phyloP scores from a whole-genome alignment of 2,329 filamentous ascomycete genomes.

The Fusarium pseudonygamai region DNA sequence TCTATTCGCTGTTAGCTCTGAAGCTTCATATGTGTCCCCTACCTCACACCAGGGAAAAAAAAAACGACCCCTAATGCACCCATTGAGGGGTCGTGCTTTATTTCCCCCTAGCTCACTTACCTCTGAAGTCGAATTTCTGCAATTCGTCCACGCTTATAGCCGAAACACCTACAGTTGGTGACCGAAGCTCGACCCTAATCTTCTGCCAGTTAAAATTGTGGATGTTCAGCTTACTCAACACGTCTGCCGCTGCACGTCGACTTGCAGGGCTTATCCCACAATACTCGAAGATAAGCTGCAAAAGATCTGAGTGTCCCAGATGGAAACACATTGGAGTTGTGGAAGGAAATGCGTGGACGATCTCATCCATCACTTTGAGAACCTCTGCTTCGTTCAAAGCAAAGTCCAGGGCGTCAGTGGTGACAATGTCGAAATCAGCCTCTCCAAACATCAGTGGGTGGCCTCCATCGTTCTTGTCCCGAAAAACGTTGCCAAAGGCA shows the following conservation, averaged over 20 bases:
- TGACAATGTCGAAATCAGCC: conserved; percentile 97
- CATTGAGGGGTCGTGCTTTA: too few relatives aligned
- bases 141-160: conserved; percentile 92
- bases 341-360: conserved; percentile 81
- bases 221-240: conserved; percentile 87
- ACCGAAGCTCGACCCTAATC: conserved; percentile 82
- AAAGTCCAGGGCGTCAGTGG: conserved; percentile 80
- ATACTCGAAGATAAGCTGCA: conserved; percentile 89
- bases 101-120: conserved; percentile 52
- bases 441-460: conserved; percentile 87
- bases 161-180: conserved; percentile 81
- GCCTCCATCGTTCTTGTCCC: conserved; percentile 79
- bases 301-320: conserved; percentile 85
- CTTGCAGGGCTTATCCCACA: conserved; percentile 79
- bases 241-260: conserved; percentile 79
- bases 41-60: too few relatives aligned
- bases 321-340: conserved; percentile 85
- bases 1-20: conserved; percentile 51
- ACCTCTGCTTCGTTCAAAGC: conserved; percentile 93
- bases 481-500: conserved; percentile 87
- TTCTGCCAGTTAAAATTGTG: conserved; percentile 83
- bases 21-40: neutral
- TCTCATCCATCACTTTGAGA: conserved; percentile 93
- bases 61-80: too few relatives aligned
- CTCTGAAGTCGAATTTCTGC: conserved; percentile 89